A percentile compares a stretch with the other conserved stretches of the same genome.
Conservation (phyloP, 208 protist genomes). For the Crithidia thermophila region DNA sequence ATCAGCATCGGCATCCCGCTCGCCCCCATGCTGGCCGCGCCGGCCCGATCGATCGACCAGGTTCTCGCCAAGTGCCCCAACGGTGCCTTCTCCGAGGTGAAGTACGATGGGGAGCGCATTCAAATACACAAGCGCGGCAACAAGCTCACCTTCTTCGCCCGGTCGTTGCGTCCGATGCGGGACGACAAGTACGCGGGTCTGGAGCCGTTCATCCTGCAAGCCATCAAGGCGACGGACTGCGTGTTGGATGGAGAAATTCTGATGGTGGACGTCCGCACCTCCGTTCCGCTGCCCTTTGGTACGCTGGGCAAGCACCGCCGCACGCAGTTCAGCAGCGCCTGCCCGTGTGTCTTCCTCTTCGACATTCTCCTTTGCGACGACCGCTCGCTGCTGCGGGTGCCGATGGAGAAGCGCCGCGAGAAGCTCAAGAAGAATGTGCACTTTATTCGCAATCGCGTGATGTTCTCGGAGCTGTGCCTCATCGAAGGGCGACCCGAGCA, state of each 20-base stretch:
- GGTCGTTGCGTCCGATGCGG: slow-evolving; percentile 75
- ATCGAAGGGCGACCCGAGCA: slow-evolving; percentile 41
- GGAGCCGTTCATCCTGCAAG: slow-evolving; percentile 45
- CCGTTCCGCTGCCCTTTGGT: slow-evolving; percentile 83
- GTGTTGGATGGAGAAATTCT: slow-evolving; percentile 91
- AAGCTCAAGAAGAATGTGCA: slow-evolving; percentile 37
- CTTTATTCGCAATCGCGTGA: slow-evolving; percentile 45
- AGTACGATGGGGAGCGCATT: slow-evolving; percentile 91
- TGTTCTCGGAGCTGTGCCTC: slow-evolving; percentile 68
- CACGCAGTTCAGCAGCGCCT: slow-evolving; percentile 63
- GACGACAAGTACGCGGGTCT: slow-evolving; percentile 70
- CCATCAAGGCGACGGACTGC: slow-evolving; percentile 54
- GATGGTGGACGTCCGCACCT: slow-evolving; percentile 71
- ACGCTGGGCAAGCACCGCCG: slow-evolving; percentile 82
- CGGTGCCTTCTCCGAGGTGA: slow-evolving; percentile 85
- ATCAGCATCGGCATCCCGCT: slow-evolving; percentile 50
- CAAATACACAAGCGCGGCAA: slow-evolving; percentile 81
- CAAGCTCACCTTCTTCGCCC: slow-evolving; percentile 64
- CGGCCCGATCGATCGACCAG: slow-evolving; percentile 39
- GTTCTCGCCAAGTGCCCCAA: slow-evolving; percentile 71
- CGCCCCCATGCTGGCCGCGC: slow-evolving; percentile 57
- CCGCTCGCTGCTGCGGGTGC: slow-evolving; percentile 34
- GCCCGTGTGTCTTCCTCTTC: slow-evolving; percentile 80
- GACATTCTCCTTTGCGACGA: slow-evolving; percentile 88
- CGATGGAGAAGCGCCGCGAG: slow-evolving; percentile 43